These are phyloP conservation scores for Xerocomellus intermedius DNA, from an alignment of 768 basidiomycete species.

Conservation along the genomic window DNA sequence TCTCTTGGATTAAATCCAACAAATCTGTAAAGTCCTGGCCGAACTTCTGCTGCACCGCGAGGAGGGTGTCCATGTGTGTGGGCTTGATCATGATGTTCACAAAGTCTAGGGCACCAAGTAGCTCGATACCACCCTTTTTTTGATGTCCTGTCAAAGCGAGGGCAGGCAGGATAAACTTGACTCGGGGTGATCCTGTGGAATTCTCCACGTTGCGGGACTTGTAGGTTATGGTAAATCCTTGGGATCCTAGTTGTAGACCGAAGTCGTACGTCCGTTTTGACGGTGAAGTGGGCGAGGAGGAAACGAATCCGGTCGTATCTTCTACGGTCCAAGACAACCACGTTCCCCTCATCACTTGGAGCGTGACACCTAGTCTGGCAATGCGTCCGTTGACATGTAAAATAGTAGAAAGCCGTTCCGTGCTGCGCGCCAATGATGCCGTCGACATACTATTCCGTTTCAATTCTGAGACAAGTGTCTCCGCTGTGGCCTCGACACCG, in stretches of 20 bases:
- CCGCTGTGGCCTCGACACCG: slow-evolving; percentile 64
- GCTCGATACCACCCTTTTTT: slow-evolving; percentile 43
- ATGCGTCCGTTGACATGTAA: slow-evolving; percentile 56
- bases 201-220: slow-evolving; percentile 37
- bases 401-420: slow-evolving; percentile 13
- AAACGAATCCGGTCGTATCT: slow-evolving; percentile 47
- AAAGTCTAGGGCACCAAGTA: slow-evolving; percentile 62
- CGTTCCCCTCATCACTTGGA: slow-evolving; percentile 86
- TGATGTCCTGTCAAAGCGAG: slow-evolving; percentile 64
- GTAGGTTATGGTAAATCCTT: slow-evolving; percentile 58
- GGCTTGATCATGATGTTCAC: slow-evolving; percentile 76
- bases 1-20: slow-evolving; percentile 62
- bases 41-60: slow-evolving; percentile 85
- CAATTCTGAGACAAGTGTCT: slow-evolving; percentile 64
- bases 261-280: slow-evolving; percentile 44
- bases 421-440: slow-evolving; percentile 26
- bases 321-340: slow-evolving; percentile 78
- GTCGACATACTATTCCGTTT: slow-evolving; percentile 41
- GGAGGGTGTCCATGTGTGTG: slow-evolving; percentile 77
- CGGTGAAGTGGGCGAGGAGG: slow-evolving; percentile 35
- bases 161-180: slow-evolving; percentile 66
- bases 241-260: slow-evolving; percentile 64
- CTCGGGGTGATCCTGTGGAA: slow-evolving; percentile 41
- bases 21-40: slow-evolving; percentile 87
- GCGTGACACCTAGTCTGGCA: slow-evolving; percentile 51